Evolutionary conservation across 441 rosid genomes (phyloP), one percentile per base, ranked within the genome.

Genomic region (Croton laevigatus): DNA sequence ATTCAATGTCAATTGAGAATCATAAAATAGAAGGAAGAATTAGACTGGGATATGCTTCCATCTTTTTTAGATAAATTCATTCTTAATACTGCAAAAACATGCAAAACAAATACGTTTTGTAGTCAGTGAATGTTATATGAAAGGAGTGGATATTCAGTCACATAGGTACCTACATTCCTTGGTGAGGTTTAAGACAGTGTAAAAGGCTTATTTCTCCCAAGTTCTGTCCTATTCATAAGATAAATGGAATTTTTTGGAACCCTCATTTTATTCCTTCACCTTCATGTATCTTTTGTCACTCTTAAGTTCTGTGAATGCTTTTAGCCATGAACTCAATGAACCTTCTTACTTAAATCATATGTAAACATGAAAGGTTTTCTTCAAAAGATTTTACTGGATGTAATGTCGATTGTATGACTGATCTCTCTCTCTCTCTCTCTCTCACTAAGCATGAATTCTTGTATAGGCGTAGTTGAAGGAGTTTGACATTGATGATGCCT

Each of bases 381-480:
- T 61, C 12, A 20, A 32, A n/a, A 45, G 40, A 14, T 19, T 54
- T 38, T 10, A 23, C 19, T 17, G 51, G 53, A 55, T 38, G 37
- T 63, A 20, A 58, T 57, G 17, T 46, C 11, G 57, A 57, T 63
- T 11, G 2, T 44, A 3, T 60, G 11, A 42, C 66, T 40, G 22
- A 51, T 62, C 49, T 51, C 38, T 52, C 17, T 46, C 7, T 52
- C 14, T 20, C 48, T 60, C 42, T 62, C 42, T 52, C 32, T 54
- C 27, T 53, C 57, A 32, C n/a, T 27, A 40, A n/a, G 23, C 3
- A 13, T 53, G 10, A 16, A 12, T 32, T 53, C 45, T 69, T 37
- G 32, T 42, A 54, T 58, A 52, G 45, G 55, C 51, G 44, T 59
- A 20, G 34, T 68, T 65, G 68, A 46, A 38, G 34, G 19, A 65